phyloP scores from a whole-genome alignment of 345 rosid genomes.

The Dipteronia dyeriana region DNA sequence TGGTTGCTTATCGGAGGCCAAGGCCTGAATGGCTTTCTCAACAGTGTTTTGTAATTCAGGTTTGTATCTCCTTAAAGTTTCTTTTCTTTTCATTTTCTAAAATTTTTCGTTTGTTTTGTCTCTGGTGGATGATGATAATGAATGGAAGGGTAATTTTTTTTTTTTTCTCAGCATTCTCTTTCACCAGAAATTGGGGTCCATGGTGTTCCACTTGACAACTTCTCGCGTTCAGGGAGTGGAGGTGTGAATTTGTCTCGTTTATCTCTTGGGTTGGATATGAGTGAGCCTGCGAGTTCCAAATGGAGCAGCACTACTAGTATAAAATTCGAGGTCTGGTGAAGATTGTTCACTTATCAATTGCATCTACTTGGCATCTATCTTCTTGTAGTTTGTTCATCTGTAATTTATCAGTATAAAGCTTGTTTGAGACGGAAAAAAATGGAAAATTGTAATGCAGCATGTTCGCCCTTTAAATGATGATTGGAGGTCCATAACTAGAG shows the following conservation, averaged over 20 bases:
- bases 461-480: conserved; percentile 82
- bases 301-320: conserved; percentile 92
- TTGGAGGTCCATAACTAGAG: conserved; percentile 80
- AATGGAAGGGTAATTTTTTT: not conserved
- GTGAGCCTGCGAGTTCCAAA: conserved; percentile 77
- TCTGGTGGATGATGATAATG: conserved; percentile 1
- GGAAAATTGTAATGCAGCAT: conserved; percentile 49
- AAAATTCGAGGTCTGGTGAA: conserved; percentile 69
- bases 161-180: conserved; percentile 70
- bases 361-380: conserved; percentile 9
- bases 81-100: not conserved
- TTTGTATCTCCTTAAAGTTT: conserved; percentile 16
- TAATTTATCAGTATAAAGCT: not conserved
- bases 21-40: conserved; percentile 93
- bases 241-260: conserved; percentile 87
- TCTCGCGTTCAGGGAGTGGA: conserved; percentile 85
- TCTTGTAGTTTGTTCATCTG: conserved; percentile 4
- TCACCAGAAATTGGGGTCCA: conserved; percentile 95
- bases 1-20: conserved; percentile 85
- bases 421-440: conserved; percentile 16
- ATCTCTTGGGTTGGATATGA: conserved; percentile 77
- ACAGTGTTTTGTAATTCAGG: conserved; percentile 85
- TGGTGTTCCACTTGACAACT: conserved; percentile 74
- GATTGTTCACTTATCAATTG: conserved; percentile 11
- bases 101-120: not conserved